Evolutionary conservation across 2,329 filamentous ascomycete genomes (phyloP), one percentile per base, ranked within the genome.

Genomic region (Fusarium pseudograminearum): DNA sequence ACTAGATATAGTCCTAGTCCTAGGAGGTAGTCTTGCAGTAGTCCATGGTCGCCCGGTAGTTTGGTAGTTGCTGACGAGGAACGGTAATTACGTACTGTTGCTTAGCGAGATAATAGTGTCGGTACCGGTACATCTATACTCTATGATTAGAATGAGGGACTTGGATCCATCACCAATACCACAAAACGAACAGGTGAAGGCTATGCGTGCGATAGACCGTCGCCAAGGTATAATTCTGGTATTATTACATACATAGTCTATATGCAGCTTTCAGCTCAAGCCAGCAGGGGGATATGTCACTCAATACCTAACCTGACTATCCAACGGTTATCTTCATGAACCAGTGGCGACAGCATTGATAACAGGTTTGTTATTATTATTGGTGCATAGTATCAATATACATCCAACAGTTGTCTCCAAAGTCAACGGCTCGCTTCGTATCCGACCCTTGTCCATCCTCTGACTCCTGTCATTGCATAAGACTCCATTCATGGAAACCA

Each of bases 291-390:
- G 55, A 16, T 10, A 30, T 10, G 12, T 47, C 30, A 24, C 33
- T 36, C 24, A 51, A 30, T 52, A 31, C 24, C 34, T 33, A 36
- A 48, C 40, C 34, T 34, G 31, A 34, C 40, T 38, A n/a, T 41
- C 22, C 34, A 67, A 63, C 20, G 34, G 38, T 51, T 63, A 30
- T 64, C 47, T 59, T 59, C 53, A 70, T 47, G 46, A 57, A 60
- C 62, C 30, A 47, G 57, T 70, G 54, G 54, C 42, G 51, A 38
- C 26, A 52, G 53, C 28, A 36, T 52, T 22, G 20, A 31, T n/a
- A 40, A 26, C 16, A 18, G 4, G 16, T 16, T 18, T 44, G n/a
- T 24, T 40, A 30, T 54, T 48, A 42, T 34, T 26, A 8, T 36
- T n/a, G 36, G 36, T 40, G 36, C 36, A 40, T 28, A 18, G 4